Base-by-base conservation (phyloP, 257 asterid species). In the Przewalskia tangutica region DNA sequence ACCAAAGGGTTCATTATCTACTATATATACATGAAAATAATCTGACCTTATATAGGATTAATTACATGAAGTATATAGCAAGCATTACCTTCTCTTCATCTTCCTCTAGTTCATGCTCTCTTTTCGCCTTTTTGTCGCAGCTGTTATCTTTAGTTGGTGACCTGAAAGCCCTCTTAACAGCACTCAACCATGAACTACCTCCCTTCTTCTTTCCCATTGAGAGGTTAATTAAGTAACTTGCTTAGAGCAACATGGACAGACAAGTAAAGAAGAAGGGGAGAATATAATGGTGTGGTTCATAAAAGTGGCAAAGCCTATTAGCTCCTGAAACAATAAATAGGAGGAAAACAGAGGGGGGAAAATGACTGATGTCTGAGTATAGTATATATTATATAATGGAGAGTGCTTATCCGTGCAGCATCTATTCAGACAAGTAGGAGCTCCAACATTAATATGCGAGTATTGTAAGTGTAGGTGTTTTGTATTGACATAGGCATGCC, bases 101-200 rank as follows among this genome's bases (percentile, higher is more conserved):
- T 60, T 89, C 90, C 5, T 86, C 91, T 4, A 77, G 81, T 12
- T 79, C 89, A 79, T 89, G 90, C 10, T 92, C 92, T 82, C 88
- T 90, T 88, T 92, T 89, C 68, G 86, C 89, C 82, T 89, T 92
- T 67, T 88, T 92, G 79, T 91, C 93, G 70, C 48, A 44, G 56
- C 77, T 64, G 78, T 89, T 76, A 79, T 91, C 97, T 83, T 93
- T 93, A 11, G 83, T 85, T 6, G 98, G 98, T 82, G 99, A 93
- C 85, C 97, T 86, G 85, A 95, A 93, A 62, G 99, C 99, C 81
- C 93, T 89, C 77, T 93, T 95, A 38, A 95, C 95, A 46, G 93
- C 99, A 0, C 97, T 93, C 60, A 95, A 78, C 99, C 99, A 95
- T 2, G 98, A 95, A 76, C 64, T 86, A 34, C 88, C 85, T 40